Base-by-base conservation (phyloP, 176 grass and related monocot genomes). In the Carex cristatella region DNA sequence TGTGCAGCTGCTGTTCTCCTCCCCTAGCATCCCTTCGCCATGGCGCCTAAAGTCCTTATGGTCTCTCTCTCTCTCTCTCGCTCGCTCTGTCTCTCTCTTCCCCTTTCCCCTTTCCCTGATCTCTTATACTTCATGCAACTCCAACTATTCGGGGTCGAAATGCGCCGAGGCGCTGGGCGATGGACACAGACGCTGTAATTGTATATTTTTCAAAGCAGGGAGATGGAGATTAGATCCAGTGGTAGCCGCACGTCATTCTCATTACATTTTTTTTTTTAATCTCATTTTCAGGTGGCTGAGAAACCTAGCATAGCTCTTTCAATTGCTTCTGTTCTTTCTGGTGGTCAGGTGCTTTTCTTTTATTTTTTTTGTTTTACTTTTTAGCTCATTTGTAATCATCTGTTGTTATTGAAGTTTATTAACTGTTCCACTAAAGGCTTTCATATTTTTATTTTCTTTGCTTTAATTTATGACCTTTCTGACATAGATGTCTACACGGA, bases 271-370 rank as follows among this genome's bases (percentile, higher is more conserved):
- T 1, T 38, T 51, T 83, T 58, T n/a, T 23, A 23, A 31, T 31
- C 66, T 56, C 57, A 11, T 58, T 70, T 87, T 86, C 91, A 98
- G 93, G 93, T 98, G n/a, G 95, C 93, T 4, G 95, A 98, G 85
- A 98, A 98, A 86, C 95, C 95, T 79, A 98, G 91, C 86, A 94
- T 98, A 83, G 89, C 95, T 67, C 89, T 98, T 69, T 92, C 95
- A 76, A 94, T 98, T 68, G 89, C 95, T 55, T 90, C 89, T 16
- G 91, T 86, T 65, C 87, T 98, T 79, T 98, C 95, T 75, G 84
- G 89, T 59, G 87, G 92, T 79, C 84, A 87, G 67, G 92, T 94
- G 82, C 84, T 82, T 79, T 33, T 7, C 0, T 7, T 40, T 15
- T 38, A 23, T 1, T 14, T 9, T 23, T 61, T 61, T 42, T 42